A percentile compares a stretch with the other conserved stretches of the same genome.
Conservation (phyloP, 345 rosid genomes). For the Passiflora organensis region DNA sequence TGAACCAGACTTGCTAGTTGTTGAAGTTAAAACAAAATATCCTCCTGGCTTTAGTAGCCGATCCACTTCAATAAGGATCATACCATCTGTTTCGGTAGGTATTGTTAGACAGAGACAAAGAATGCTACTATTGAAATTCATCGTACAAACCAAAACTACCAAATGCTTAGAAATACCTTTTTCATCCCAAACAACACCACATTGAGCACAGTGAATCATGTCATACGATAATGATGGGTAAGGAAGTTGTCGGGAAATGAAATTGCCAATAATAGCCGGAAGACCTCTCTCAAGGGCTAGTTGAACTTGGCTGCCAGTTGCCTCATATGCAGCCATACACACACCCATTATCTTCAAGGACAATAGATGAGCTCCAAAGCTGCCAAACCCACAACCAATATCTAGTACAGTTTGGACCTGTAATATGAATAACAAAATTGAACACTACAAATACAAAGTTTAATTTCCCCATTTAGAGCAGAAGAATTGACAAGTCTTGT, state of each 20-base stretch:
- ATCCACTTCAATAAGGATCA: conserved; percentile 85
- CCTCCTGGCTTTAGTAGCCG: conserved; percentile 96
- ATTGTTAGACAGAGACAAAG: conserved; percentile 15
- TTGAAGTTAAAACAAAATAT: conserved; percentile 83
- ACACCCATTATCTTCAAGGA: conserved; percentile 76
- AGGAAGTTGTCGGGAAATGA: conserved; percentile 78
- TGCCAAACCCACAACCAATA: conserved; percentile 97
- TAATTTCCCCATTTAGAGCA: neutral
- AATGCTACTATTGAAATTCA: neutral
- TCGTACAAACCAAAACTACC: neutral
- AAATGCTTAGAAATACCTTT: conserved; percentile 75
- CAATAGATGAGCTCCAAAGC: conserved; percentile 91
- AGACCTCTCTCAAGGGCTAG: conserved; percentile 97
- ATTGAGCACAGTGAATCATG: conserved; percentile 98
- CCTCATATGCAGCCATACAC: conserved; percentile 89
- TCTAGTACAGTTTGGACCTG: conserved; percentile 79
- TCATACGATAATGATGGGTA: conserved; percentile 82
- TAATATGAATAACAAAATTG: conserved; percentile 9
- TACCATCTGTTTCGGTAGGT: conserved; percentile 55
- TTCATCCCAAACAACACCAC: conserved; percentile 79
- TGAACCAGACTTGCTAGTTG: conserved; percentile 50
- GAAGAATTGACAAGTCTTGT: neutral
- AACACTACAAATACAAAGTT: conserved; percentile 4
- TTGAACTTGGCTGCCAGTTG: conserved; percentile 96
- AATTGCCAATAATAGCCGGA: conserved; percentile 92